phyloP scores from a whole-genome alignment of 192 early-diverging fungal genomes.

The Mortierella claussenii region DNA sequence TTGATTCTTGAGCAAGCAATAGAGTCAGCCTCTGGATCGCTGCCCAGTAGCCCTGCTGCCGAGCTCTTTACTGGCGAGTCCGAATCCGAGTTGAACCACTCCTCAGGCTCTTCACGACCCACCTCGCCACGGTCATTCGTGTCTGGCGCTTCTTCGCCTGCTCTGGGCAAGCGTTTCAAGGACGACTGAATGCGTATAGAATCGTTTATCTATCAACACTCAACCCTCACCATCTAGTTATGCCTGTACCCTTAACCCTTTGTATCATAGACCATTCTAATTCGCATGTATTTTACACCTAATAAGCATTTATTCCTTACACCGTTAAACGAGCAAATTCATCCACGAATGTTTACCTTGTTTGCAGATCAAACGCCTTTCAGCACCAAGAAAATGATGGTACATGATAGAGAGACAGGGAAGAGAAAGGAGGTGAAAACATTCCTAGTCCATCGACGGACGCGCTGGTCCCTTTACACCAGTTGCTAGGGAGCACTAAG shows the following conservation, averaged over 20 bases:
- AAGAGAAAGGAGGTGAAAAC: too few relatives aligned
- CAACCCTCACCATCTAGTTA: neutral
- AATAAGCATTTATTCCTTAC: too few relatives aligned
- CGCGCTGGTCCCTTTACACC: too few relatives aligned
- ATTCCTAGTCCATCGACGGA: too few relatives aligned
- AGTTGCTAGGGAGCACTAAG: too few relatives aligned
- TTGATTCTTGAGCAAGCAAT: constrained; percentile 31
- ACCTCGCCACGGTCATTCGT: constrained; percentile 23
- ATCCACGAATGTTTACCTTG: too few relatives aligned
- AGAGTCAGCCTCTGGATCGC: constrained; percentile 6
- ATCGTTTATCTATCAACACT: too few relatives aligned
- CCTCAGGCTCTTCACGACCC: constrained; percentile 19
- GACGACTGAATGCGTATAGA: constrained; percentile 42
- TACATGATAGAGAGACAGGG: too few relatives aligned
- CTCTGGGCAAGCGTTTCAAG: constrained; percentile 43
- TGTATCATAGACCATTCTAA: constrained; percentile 12
- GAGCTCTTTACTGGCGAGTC: constrained; percentile 6
- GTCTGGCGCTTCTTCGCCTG: constrained; percentile 28
- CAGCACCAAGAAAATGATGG: too few relatives aligned
- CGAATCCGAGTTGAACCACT: constrained; percentile 3
- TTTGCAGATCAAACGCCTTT: too few relatives aligned
- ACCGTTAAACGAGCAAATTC: too few relatives aligned
- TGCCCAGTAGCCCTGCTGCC: constrained; percentile 25
- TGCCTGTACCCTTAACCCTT: neutral
- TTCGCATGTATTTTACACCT: neutral